Base-by-base conservation (phyloP, 352 stramenopile genomes). In the Phytophthora nicotianae region DNA sequence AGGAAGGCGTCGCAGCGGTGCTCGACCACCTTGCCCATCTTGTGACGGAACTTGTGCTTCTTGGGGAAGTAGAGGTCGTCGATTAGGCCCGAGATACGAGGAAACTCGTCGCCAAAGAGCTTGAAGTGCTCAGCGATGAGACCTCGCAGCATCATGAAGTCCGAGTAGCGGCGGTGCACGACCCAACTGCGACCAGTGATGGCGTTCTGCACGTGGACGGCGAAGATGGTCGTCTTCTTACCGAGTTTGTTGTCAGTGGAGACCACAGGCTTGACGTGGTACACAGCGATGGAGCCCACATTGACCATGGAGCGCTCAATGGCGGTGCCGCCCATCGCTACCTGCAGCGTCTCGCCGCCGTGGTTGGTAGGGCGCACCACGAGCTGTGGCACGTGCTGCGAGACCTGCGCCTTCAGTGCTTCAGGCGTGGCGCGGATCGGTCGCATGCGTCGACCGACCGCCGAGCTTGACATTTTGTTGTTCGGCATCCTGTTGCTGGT, bases 181-280 rank as follows among this genome's bases (percentile, higher is more conserved):
- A 91, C 73, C 83, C 83, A 91, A 26, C 75, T 88, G 27, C 81
- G 76, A 13, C 83, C 83, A 9, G 75, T 81, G 45, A 90, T 88
- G 40, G 83, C 81, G 49, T 90, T 91, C 66, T 90, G 83, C 47
- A 89, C 72, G 50, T 90, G 70, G 13, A 90, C 74, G 0, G 79
- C 72, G 46, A 88, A 91, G 41, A 89, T 58, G 33, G 78, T 83
- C 33, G 63, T 65, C 67, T 79, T 81, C 50, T 82, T 84, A 20
- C 54, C 55, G 4, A 68, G 60, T 20, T 59, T 65, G 35, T 67
- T 59, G 21, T 77, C 63, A 3, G 62, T 64, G 41, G 65, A 65
- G 14, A 71, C 20, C 10, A 83, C 70, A 0, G 80, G 74, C 49
- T 81, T 88, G 50, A 89, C 72, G 62, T 69, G 74, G 62, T 86